phyloP scores from a whole-genome alignment of 2,329 filamentous ascomycete genomes.

The Colletotrichum filicis region DNA sequence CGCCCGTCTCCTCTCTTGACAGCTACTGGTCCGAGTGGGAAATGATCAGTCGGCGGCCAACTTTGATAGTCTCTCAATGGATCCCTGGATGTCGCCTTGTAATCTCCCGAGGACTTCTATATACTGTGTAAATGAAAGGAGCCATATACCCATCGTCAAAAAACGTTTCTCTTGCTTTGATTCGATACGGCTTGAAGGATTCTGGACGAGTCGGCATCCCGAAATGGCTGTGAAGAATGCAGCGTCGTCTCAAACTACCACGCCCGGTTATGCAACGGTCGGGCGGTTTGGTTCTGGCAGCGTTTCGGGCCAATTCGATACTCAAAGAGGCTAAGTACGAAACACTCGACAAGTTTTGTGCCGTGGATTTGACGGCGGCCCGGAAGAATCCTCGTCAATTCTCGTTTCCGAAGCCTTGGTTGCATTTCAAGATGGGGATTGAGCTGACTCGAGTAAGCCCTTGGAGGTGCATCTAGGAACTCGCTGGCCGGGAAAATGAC shows the following conservation, averaged over 20 bases:
- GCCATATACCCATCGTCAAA: constrained; percentile 1
- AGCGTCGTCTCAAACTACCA: not conserved
- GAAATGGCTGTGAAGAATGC: not conserved
- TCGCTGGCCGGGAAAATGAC: not conserved
- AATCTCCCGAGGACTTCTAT: not conserved
- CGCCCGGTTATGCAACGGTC: not conserved
- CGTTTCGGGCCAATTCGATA: constrained; percentile 9
- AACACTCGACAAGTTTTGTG: constrained; percentile 18
- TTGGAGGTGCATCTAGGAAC: not conserved
- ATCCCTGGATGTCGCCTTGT: not conserved
- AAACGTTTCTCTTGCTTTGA: not conserved
- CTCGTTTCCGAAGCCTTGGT: not conserved
- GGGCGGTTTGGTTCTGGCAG: not conserved
- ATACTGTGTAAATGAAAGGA: constrained; percentile 18
- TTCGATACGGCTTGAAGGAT: not conserved
- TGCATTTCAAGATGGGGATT: not conserved
- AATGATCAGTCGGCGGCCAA: not conserved
- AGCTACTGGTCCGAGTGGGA: not conserved
- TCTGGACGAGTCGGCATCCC: not conserved
- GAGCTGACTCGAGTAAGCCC: not conserved
- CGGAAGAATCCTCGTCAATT: not conserved
- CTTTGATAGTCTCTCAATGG: not conserved
- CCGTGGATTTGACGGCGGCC: not conserved
- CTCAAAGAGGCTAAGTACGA: constrained; percentile 21
- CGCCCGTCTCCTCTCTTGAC: constrained; percentile 12